These are phyloP conservation scores for Chondrus crispus DNA, from an alignment of 23 red algal species.

Conservation along the genomic window DNA sequence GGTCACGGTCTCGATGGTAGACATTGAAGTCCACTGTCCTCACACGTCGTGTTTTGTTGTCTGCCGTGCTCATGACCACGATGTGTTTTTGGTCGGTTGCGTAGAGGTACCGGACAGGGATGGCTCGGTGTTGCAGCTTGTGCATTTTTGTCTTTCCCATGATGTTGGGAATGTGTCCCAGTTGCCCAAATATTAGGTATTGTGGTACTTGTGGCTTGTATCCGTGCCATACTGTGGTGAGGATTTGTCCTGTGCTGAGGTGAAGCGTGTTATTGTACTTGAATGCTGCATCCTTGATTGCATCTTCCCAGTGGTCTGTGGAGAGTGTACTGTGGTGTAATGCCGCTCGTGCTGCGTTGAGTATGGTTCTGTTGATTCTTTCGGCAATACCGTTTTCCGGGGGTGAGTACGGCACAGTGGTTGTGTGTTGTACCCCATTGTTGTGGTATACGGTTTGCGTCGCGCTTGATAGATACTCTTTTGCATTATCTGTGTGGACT, in stretches of 20 bases:
- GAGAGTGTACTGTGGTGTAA: not conserved
- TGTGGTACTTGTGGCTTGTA: not conserved
- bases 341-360: not conserved
- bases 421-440: not conserved
- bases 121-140: not conserved
- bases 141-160: not conserved
- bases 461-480: not conserved
- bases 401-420: not conserved
- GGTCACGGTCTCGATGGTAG: not conserved
- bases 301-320: not conserved
- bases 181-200: not conserved
- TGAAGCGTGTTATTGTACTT: not conserved
- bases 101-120: not conserved
- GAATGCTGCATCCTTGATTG: not conserved
- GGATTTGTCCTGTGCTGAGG: not conserved
- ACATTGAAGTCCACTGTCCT: constrained; percentile 13
- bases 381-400: no score
- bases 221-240: not conserved
- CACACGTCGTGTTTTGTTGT: not conserved
- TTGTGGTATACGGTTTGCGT: not conserved
- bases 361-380: not conserved
- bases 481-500: not conserved
- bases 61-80: not conserved
- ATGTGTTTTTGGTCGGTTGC: not conserved
- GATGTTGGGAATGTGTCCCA: not conserved